Evolutionary conservation across 768 basidiomycete genomes (phyloP), one percentile per base, ranked within the genome.

Genomic region (Cyathus striatus): DNA sequence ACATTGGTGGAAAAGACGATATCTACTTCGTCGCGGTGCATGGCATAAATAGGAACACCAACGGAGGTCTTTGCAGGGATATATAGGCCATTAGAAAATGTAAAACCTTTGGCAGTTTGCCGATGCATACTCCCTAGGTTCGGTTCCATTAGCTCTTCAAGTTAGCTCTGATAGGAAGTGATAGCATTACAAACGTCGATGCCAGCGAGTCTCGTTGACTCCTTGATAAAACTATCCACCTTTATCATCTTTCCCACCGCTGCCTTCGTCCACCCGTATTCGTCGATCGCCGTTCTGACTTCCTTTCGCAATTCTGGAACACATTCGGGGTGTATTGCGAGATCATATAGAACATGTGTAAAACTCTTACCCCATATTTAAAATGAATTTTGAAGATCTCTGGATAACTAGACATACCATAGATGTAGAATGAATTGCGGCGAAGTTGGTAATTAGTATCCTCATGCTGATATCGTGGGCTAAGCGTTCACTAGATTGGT

Each of bases 371-470:
- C 27, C 27, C 34, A n/a, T 42, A 5, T 6, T 16, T 7, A 23
- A 43, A 25, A 10, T 24, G 39, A 1, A 20, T 10, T 21, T 2
- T 21, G 27, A 39, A n/a, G 22, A 22, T 27, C 16, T n/a, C n/a
- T 12, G 37, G 14, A 18, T 21, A 14, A 1, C 18, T 2, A n/a
- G n/a, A n/a, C n/a, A n/a, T 39, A 69, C 70, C 51, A 60, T 64
- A 13, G 67, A 57, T 0, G 65, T 63, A 0, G 70, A 70, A 47
- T 70, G 72, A 24, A 58, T 64, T 14, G 66, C 60, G 1, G 64
- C 65, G 45, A 70, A 63, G 50, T 72, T 69, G 35, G 67, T 43
- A 9, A 55, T 38, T 4, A 72, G 51, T 5, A 71, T 44, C 5
- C 62, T 56, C 2, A 50, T 14, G 0, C 58, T 54, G 4, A 69